Base-by-base conservation (phyloP, 345 rosid genomes). In the Kandelia obovata region DNA sequence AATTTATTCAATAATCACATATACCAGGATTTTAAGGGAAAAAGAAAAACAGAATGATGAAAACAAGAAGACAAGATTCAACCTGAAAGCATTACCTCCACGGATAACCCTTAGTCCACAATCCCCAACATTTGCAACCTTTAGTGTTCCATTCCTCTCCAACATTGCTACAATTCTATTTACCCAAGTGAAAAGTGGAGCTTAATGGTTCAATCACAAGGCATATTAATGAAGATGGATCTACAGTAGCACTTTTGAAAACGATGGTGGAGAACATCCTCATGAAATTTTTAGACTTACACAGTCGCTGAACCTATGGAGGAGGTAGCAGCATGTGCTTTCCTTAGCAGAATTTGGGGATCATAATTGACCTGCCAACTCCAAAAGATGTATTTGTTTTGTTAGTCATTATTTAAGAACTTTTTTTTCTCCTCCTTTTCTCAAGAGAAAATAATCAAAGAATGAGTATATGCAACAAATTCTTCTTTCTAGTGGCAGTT, bases 81-180 rank as follows among this genome's bases (percentile, higher is more conserved):
- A 37, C 61, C n/a, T 23, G 8, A 34, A 8, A 20, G 49, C 49
- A 2, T 43, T 43, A 89, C 96, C 97, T 78, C 83, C 59, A n/a
- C 96, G 87, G 61, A 94, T 78, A 68, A 84, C 80, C 76, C 81
- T 84, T 64, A 91, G 78, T 79, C 97, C 98, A 82, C 96, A 91
- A 75, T 94, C 96, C 56, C 97, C 97, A 26, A 88, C 84, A 80
- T 81, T 88, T 35, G 95, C 92, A 17, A 88, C 78, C 81, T 85
- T 94, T 47, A 94, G 78, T 56, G 70, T 67, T 63, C 98, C 90
- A 27, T 79, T 73, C 53, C 82, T 88, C 81, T 89, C 95, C 77
- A 87, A 79, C 95, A 89, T 83, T 46, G 90, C 97, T 67, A 89
- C 78, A 62, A 89, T 84, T 70, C 98, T 91, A 71, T 52, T 71